Conservation (phyloP, 768 basidiomycete genomes). For the Dentipellis sp. region DNA sequence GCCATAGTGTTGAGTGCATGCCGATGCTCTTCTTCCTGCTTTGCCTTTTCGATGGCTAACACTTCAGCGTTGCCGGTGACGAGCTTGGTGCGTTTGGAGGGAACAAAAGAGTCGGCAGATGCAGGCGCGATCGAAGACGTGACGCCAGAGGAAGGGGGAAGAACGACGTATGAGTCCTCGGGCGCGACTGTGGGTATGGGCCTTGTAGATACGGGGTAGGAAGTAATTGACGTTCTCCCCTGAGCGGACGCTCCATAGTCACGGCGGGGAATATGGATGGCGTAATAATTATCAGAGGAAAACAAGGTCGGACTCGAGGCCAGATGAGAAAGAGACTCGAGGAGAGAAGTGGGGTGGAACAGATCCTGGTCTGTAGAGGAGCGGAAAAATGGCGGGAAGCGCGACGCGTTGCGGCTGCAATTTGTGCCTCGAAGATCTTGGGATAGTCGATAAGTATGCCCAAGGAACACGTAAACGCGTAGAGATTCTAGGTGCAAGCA, state of each 20-base stretch:
- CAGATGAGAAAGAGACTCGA: slow-evolving; percentile 8
- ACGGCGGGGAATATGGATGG: slow-evolving; percentile 5
- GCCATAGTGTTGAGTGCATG: neutral
- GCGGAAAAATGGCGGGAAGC: slow-evolving; percentile 6
- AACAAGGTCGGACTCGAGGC: neutral
- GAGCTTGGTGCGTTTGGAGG: neutral
- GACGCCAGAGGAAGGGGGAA: neutral
- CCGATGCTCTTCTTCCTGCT: neutral
- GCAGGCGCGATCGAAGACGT: neutral
- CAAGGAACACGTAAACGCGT: neutral
- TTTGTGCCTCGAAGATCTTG: slow-evolving; percentile 15
- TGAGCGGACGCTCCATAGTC: neutral
- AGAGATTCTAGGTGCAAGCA: neutral
- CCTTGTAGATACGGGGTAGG: neutral
- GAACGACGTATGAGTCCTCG: neutral
- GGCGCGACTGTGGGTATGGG: neutral
- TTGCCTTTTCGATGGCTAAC: neutral
- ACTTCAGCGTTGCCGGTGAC: neutral
- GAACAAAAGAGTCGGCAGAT: neutral
- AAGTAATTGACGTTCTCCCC: neutral
- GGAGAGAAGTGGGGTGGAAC: slow-evolving; percentile 7
- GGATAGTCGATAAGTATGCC: neutral
- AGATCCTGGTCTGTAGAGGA: slow-evolving; percentile 8
- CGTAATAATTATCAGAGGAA: slow-evolving; percentile 6
- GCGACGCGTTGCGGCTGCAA: slow-evolving; percentile 5